Percentiles rank a stretch among this genome's conserved stretches.
These are phyloP conservation scores for Aspergillus fumigatus DNA, from an alignment of 2,329 filamentous ascomycete genomes.

Conservation along the genomic window DNA sequence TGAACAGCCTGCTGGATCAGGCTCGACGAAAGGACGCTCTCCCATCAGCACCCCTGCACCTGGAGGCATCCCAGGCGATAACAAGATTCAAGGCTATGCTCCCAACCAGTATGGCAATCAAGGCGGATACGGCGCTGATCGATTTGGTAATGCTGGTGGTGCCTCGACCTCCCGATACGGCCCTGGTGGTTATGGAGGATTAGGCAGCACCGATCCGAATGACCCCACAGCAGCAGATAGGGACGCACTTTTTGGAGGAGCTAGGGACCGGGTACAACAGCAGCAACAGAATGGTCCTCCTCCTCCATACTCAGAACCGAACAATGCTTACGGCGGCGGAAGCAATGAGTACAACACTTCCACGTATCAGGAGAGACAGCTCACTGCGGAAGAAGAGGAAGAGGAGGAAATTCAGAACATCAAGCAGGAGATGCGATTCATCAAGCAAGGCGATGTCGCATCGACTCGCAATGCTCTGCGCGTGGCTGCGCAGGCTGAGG, in stretches of 20 bases:
- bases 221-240: slow-evolving; percentile 50
- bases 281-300: slow-evolving; percentile 33
- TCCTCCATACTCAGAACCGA: slow-evolving; percentile 22
- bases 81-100: slow-evolving; percentile 36
- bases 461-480: slow-evolving; percentile 66
- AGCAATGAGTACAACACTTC: slow-evolving; percentile 34
- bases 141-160: slow-evolving; percentile 46
- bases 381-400: slow-evolving; percentile 77
- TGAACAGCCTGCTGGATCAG: slow-evolving; percentile 24
- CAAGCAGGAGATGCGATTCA: slow-evolving; percentile 68
- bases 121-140: slow-evolving; percentile 49
- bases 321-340: slow-evolving; percentile 27
- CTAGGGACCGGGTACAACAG: slow-evolving; percentile 47
- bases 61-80: slow-evolving; percentile 25
- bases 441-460: slow-evolving; percentile 74
- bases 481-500: slow-evolving; percentile 64
- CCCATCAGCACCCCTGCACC: slow-evolving; percentile 21
- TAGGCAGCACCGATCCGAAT: slow-evolving; percentile 47
- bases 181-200: slow-evolving; percentile 52
- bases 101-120: slow-evolving; percentile 42
- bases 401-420: slow-evolving; percentile 67
- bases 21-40: slow-evolving; percentile 1
- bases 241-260: slow-evolving; percentile 57
- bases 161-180: slow-evolving; percentile 46
- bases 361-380: slow-evolving; percentile 64